A percentile compares a stretch with the other conserved stretches of the same genome.
These are phyloP conservation scores for Claviceps pazoutovae DNA, from an alignment of 2,329 filamentous ascomycete species.

Conservation along the genomic window DNA sequence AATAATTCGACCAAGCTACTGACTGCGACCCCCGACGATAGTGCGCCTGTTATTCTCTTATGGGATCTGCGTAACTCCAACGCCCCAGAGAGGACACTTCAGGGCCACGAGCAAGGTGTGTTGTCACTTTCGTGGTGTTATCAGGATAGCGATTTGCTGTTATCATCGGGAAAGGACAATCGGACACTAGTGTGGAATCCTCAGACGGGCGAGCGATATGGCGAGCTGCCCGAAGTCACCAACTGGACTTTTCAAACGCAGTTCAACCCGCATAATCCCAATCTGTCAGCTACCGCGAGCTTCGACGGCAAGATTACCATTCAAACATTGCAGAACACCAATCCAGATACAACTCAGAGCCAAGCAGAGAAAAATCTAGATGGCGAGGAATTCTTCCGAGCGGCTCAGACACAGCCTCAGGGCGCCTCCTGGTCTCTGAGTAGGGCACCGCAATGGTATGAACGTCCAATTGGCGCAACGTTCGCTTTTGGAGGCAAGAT, in stretches of 20 bases:
- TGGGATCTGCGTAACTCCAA: conserved; percentile 97
- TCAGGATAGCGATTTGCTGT: conserved; percentile 74
- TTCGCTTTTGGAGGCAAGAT: conserved; percentile 96
- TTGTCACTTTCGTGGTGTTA: conserved; percentile 90
- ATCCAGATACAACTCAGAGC: conserved; percentile 55
- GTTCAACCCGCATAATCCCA: conserved; percentile 89
- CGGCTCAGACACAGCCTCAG: conserved; percentile 83
- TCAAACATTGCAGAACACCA: conserved; percentile 89
- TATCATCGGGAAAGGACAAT: conserved; percentile 96
- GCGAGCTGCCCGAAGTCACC: conserved; percentile 93
- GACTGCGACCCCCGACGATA: conserved; percentile 82
- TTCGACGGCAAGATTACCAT: conserved; percentile 94
- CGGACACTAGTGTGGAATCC: conserved; percentile 93
- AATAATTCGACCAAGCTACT: conserved; percentile 88
- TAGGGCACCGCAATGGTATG: conserved; percentile 81
- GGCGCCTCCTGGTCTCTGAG: conserved; percentile 75
- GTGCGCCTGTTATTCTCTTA: conserved; percentile 71
- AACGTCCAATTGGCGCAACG: conserved; percentile 69
- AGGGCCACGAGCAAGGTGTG: conserved; percentile 89
- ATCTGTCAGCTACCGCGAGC: conserved; percentile 83
- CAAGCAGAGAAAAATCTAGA: conserved; percentile 58
- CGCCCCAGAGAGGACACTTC: conserved; percentile 74
- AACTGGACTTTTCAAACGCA: conserved; percentile 97
- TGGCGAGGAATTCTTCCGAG: conserved; percentile 92
- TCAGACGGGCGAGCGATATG: conserved; percentile 71